These are phyloP conservation scores for Soucietia sequanensis DNA, from an alignment of 805 yeast genomes.

Conservation along the genomic window DNA sequence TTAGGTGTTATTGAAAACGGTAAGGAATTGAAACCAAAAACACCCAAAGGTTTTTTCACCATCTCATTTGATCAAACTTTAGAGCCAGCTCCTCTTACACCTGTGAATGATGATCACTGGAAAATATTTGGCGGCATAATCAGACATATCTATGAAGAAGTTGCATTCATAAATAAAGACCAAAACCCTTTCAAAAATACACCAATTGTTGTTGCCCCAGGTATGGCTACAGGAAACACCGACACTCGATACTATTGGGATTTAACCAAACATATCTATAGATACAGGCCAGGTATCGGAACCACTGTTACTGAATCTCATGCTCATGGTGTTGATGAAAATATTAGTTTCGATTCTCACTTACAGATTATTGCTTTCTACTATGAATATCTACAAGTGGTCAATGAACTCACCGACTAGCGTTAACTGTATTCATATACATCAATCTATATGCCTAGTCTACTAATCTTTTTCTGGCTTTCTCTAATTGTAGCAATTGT, in stretches of 20 bases:
- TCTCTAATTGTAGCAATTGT: no score
- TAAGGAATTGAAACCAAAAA: conserved; percentile 14
- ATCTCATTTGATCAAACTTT: conserved; percentile 23
- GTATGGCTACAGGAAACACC: conserved; percentile 62
- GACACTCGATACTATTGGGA: conserved; percentile 64
- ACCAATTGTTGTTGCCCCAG: conserved; percentile 44
- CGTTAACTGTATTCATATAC: no score
- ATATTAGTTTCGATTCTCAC: conserved; percentile 50
- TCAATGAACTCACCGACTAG: conserved; percentile 20
- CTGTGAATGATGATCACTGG: conserved; percentile 37
- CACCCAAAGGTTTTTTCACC: conserved; percentile 42
- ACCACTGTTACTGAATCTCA: conserved; percentile 31
- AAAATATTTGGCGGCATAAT: conserved; percentile 35
- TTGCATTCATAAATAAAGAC: conserved; percentile 25
- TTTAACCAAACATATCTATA: conserved; percentile 54
- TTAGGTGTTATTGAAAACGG: conserved; percentile 45
- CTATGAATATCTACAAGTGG: conserved; percentile 46
- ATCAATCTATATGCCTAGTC: no score
- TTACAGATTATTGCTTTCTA: conserved; percentile 53
- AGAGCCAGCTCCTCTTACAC: conserved; percentile 57
- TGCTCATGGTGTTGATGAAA: conserved; percentile 63
- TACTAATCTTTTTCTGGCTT: no score
- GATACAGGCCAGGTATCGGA: conserved; percentile 49
- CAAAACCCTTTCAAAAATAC: not conserved
- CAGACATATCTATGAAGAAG: conserved; percentile 39